Percentiles rank a stretch among this genome's conserved stretches.
Conservation (phyloP, 208 protist genomes). For the Phytomonas sp. region DNA sequence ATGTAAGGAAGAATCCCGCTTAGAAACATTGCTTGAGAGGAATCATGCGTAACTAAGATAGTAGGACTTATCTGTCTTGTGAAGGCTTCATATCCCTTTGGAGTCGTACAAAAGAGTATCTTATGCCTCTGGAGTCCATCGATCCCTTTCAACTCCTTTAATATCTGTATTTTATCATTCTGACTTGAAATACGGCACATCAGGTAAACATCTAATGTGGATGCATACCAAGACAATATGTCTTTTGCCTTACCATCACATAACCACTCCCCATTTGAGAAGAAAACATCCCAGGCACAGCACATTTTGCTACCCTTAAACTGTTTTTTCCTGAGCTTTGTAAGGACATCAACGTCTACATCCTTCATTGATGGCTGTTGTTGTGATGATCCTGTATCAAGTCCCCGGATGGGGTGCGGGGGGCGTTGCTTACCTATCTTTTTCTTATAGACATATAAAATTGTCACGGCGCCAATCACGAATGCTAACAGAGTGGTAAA, state of each 20-base stretch:
- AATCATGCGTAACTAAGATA: slow-evolving; percentile 54
- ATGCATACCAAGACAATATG: slow-evolving; percentile 31
- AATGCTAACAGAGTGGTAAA: slow-evolving; percentile 36
- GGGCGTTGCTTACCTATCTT: slow-evolving; percentile 16
- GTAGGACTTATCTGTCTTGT: slow-evolving; percentile 69
- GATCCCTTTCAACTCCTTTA: slow-evolving; percentile 30
- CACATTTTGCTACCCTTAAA: slow-evolving; percentile 55
- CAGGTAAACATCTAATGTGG: slow-evolving; percentile 57
- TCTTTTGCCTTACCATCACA: slow-evolving; percentile 35
- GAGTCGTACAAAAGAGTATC: slow-evolving; percentile 76
- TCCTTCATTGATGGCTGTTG: slow-evolving; percentile 13
- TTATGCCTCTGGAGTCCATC: slow-evolving; percentile 52
- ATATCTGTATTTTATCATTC: slow-evolving; percentile 40
- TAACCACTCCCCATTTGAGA: slow-evolving; percentile 33
- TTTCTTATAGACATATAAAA: slow-evolving; percentile 36
- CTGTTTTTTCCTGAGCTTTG: slow-evolving; percentile 23
- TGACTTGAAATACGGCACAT: slow-evolving; percentile 57
- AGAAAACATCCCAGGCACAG: slow-evolving; percentile 64
- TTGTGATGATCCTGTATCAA: slow-evolving; percentile 7
- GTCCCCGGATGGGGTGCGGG: slow-evolving; percentile 9
- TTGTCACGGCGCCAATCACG: slow-evolving; percentile 42
- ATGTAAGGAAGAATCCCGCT: slow-evolving; percentile 59
- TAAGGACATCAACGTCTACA: slow-evolving; percentile 17
- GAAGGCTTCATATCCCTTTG: slow-evolving; percentile 80
- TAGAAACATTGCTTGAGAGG: slow-evolving; percentile 41